Evolutionary conservation across 75 land plant genomes (phyloP), one percentile per base, ranked within the genome.

Genomic region (Selaginella tamariscina): DNA sequence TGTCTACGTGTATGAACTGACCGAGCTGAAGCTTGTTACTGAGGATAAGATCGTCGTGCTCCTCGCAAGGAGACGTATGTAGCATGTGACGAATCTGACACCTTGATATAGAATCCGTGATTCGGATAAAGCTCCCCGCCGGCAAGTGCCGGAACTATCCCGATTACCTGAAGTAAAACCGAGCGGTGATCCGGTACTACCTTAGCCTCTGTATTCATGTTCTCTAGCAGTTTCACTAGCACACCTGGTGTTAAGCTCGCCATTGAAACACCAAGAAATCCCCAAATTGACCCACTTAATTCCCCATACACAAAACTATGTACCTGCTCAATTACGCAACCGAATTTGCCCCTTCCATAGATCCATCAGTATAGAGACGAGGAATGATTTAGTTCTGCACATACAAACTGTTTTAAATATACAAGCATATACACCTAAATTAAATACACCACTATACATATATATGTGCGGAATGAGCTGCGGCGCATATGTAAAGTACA

Each of bases 41-140:
- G 77, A 93, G 79, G 33, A 89, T 81, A 44, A 85, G 80, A 33
- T 89, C 88, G 31, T 75, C 80, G 78, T 89, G 88, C 32, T 70
- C 73, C 64, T 80, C 81, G 28, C 60, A 94, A 85, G 57, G 91
- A 83, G 65, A 87, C 88, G 66, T 86, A 89, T 39, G 96, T 89
- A 65, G 98, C 86, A 78, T 89, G 80, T 31, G 80, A 59, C 33
- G 98, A 94, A 54, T 89, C 91, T 44, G 98, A 94, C 56, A 89
- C 88, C 77, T 89, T 89, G 63, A 94, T 67, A 75, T 76, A 86
- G 74, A 89, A 94, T 2, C 91, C 88, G 27, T 81, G 80, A 68
- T 87, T 81, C 23, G 90, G 91, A 77, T 79, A 85, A 29, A 89
- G 85, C 27, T 78, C 80, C 11, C 84, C 72, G 20, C 91, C 91